phyloP scores from a whole-genome alignment of 2,329 filamentous ascomycete genomes.

The Epicoccum sorghinum region DNA sequence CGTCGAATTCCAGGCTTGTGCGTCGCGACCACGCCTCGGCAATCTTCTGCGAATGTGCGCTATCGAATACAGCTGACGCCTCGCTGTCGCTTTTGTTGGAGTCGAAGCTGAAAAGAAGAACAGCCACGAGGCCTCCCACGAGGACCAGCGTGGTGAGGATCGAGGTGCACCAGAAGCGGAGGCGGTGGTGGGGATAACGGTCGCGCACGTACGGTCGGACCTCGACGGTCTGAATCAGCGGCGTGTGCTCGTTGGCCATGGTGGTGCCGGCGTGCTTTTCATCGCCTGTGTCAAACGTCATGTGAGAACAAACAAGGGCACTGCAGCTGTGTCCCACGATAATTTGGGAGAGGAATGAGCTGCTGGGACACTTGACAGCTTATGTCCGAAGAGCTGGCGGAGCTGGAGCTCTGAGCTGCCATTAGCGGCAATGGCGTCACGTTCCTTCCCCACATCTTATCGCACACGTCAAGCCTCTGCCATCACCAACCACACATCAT shows the following conservation, averaged over 20 bases:
- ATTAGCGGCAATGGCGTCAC: conserved; percentile 12
- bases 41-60: conserved; percentile 32
- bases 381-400: conserved; percentile 8
- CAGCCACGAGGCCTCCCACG: conserved; percentile 44
- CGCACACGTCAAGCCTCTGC: background rate
- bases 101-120: conserved; percentile 47
- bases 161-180: conserved; percentile 71
- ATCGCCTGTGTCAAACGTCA: conserved; percentile 27
- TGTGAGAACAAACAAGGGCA: background rate
- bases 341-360: background rate
- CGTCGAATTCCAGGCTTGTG: conserved; percentile 58
- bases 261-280: conserved; percentile 33
- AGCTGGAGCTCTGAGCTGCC: conserved; percentile 8
- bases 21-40: conserved; percentile 50
- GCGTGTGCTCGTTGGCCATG: conserved; percentile 66
- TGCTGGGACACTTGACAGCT: conserved; percentile 7
- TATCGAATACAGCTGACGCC: conserved; percentile 15
- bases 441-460: conserved; percentile 4
- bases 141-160: conserved; percentile 51
- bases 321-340: background rate
- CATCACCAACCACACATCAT: background rate
- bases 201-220: conserved; percentile 58
- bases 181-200: conserved; percentile 59
- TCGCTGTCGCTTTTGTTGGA: background rate
- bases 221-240: conserved; percentile 69